Base-by-base conservation (phyloP, 192 early-diverging fungal species). In the Coemansia sp. region DNA sequence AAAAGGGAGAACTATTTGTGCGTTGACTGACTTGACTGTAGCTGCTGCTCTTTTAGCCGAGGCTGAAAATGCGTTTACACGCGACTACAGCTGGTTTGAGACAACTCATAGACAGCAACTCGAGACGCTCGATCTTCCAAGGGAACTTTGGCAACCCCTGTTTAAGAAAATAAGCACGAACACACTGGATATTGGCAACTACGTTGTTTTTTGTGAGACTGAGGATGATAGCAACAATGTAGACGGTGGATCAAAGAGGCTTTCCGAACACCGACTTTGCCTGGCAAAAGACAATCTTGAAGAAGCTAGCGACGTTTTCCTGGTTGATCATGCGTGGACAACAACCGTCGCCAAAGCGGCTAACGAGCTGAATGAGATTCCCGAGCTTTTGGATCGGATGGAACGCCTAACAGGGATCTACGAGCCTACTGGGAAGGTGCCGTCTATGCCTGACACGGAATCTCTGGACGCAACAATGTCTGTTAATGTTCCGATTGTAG, bases 281-380 rank as follows among this genome's bases (percentile, higher is more conserved):
- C 61, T 82, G 52, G 64, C 25, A 20, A 33, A 52, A 23, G 80
- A 60, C 29, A 61, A 45, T 71, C 72, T 81, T 23, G 73, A 66
- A 12, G 66, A 66, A 1, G 9, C 23, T 7, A 86, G 86, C 59
- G 74, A 88, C 39, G 87, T 91, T 29, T 91, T 88, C 56, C 68
- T 91, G 63, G 78, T 90, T 6, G 90, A 90, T 43, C 88, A 90
- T 48, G 86, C 88, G 8, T 91, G 90, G 90, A 91, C 90, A 4
- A 91, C 90, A 20, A 80, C 84, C 6, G 70, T 84, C 1, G 85
- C 85, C 33, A 81, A 73, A 34, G 87, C 83, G 1, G 71, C 71
- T 10, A 66, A 79, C 26, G 78, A 90, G 53, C 74, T 91, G 18
- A 64, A 77, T 16, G 69, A 71, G 20, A 76, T 83, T 6, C 86